A percentile compares a stretch with the other conserved stretches of the same genome.
Evolutionary conservation across 169 alveolate species (phyloP).

Genomic region (Plasmodium gonderi): DNA sequence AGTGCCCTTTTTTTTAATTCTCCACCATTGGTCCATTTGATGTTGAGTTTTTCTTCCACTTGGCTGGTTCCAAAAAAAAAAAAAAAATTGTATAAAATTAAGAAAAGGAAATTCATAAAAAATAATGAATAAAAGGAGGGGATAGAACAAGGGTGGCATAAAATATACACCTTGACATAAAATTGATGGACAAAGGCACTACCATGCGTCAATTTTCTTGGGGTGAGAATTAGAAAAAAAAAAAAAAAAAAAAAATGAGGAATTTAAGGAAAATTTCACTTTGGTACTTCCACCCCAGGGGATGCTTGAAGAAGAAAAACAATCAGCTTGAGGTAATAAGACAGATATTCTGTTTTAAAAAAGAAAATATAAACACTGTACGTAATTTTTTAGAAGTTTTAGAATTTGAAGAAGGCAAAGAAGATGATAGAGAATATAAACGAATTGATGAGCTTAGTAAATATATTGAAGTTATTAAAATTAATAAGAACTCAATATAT

Average conservation of each 20-base stretch:
- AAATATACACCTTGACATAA: too few relatives aligned
- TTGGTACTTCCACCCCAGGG: not conserved
- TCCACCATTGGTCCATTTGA: not conserved
- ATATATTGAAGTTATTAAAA: conserved; percentile 42
- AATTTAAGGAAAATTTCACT: not conserved
- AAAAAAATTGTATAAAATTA: too few relatives aligned
- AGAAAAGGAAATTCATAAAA: too few relatives aligned
- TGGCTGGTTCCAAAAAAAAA: not conserved
- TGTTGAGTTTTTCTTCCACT: not conserved
- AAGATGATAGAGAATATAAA: conserved; percentile 37
- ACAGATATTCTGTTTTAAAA: not conserved
- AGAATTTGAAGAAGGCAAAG: conserved; percentile 27
- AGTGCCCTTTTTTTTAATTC: not conserved
- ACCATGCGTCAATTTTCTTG: too few relatives aligned
- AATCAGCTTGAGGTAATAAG: not conserved
- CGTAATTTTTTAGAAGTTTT: conserved; percentile 16
- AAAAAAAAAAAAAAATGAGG: not conserved
- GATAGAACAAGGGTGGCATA: too few relatives aligned
- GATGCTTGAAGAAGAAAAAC: not conserved
- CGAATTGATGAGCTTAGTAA: conserved; percentile 60
- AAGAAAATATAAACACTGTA: not conserved
- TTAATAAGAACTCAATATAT: not conserved
- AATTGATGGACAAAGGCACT: too few relatives aligned
- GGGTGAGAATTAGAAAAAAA: too few relatives aligned
- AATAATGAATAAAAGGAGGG: too few relatives aligned